phyloP scores from a whole-genome alignment of 1,284 basidiomycete species.

The Pisolithus thermaeus region DNA sequence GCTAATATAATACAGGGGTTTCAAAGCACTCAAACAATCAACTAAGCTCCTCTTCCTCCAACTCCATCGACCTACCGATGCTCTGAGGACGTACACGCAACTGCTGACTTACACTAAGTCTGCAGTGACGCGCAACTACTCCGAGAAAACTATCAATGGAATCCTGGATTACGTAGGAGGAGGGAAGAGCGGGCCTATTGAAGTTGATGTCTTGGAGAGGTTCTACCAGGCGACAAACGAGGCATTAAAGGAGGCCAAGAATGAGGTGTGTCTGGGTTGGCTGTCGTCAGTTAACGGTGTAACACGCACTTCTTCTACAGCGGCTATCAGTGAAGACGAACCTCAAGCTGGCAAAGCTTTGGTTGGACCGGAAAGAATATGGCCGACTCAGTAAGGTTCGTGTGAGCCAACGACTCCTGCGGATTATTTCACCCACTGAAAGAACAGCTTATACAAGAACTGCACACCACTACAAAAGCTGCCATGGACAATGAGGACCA shows the following conservation, averaged over 20 bases:
- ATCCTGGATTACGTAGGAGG: slow-evolving; percentile 98
- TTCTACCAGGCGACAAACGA: slow-evolving; percentile 95
- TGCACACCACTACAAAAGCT: slow-evolving; percentile 60
- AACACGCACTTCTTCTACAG: slow-evolving; percentile 35
- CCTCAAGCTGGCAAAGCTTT: slow-evolving; percentile 94
- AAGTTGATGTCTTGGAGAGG: slow-evolving; percentile 84
- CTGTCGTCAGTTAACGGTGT: background rate
- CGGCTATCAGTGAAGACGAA: slow-evolving; percentile 94
- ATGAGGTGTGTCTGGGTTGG: slow-evolving; percentile 63
- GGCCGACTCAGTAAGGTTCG: slow-evolving; percentile 72
- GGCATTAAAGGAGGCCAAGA: slow-evolving; percentile 89
- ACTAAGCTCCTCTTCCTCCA: slow-evolving; percentile 90
- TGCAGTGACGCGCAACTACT: slow-evolving; percentile 86
- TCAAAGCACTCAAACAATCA: slow-evolving; percentile 97
- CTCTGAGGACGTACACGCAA: slow-evolving; percentile 80
- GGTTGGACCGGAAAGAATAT: slow-evolving; percentile 95
- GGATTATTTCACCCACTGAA: background rate
- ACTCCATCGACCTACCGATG: slow-evolving; percentile 76
- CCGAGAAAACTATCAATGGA: slow-evolving; percentile 98
- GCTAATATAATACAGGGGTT: slow-evolving; percentile 65
- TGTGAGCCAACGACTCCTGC: slow-evolving; percentile 2
- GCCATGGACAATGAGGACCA: slow-evolving; percentile 73
- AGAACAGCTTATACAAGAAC: slow-evolving; percentile 62
- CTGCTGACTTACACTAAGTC: slow-evolving; percentile 91
- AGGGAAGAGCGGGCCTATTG: slow-evolving; percentile 76